Evolutionary conservation across 345 rosid genomes (phyloP).

Genomic region (Sonneratia alba): DNA sequence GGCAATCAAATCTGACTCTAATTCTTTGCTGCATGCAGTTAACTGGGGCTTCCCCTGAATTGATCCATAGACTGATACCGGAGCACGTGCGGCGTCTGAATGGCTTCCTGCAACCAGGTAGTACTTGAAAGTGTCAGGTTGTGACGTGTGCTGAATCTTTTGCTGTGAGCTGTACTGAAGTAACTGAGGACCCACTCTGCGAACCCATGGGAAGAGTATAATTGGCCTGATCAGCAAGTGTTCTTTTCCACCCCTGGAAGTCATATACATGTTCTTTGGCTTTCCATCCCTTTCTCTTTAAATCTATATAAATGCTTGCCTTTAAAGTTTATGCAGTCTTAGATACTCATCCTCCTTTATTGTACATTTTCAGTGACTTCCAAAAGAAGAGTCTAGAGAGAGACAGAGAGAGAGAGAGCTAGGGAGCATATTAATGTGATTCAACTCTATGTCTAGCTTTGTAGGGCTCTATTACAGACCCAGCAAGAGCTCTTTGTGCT

Average conservation of each 20-base stretch:
- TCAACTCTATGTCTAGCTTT: no score
- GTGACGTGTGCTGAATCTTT: background rate
- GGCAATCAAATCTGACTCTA: no score
- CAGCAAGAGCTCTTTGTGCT: no score
- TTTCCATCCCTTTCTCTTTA: background rate
- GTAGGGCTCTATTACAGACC: no score
- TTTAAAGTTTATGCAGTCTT: background rate
- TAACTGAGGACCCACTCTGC: background rate
- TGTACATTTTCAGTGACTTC: conserved; percentile 9
- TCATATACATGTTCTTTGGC: conserved; percentile 5
- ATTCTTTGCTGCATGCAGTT: conserved; percentile 26
- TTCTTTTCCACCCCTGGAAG: background rate
- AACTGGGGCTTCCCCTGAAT: conserved; percentile 57
- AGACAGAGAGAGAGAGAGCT: no score
- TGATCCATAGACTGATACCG: conserved; percentile 60
- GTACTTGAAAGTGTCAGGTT: conserved; percentile 16
- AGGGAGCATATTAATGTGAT: no score
- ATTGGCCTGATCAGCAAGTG: background rate
- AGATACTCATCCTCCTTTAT: conserved; percentile 1
- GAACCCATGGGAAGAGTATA: background rate
- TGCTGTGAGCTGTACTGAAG: background rate
- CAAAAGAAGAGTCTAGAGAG: background rate
- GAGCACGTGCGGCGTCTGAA: conserved; percentile 49
- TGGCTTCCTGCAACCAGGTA: conserved; percentile 26
- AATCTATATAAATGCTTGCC: conserved; percentile 5